phyloP scores from a whole-genome alignment of 2,329 filamentous ascomycete species.

The Remersonia thermophila region DNA sequence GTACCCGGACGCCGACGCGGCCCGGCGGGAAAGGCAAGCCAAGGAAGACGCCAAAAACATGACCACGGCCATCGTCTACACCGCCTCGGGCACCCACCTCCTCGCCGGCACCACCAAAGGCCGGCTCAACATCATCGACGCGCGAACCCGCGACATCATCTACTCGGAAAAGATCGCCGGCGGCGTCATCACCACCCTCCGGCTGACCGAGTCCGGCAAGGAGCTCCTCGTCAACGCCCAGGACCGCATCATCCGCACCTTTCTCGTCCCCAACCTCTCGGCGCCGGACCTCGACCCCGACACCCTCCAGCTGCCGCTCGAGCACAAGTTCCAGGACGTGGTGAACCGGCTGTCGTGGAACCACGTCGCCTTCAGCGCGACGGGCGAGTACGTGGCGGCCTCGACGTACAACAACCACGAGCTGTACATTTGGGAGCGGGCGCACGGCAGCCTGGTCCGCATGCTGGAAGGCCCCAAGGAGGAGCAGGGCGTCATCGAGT shows the following conservation, averaged over 20 bases:
- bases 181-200: constrained; percentile 77
- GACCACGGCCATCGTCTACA: constrained; percentile 87
- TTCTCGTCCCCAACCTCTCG: constrained; percentile 71
- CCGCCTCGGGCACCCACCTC: constrained; percentile 73
- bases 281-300: constrained; percentile 62
- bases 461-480: constrained; percentile 96
- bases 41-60: constrained; percentile 90
- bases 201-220: constrained; percentile 71
- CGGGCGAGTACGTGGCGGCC: constrained; percentile 89
- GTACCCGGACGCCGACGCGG: constrained; percentile 41
- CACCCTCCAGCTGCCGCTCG: constrained; percentile 77
- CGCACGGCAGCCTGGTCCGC: constrained; percentile 84
- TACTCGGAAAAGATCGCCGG: constrained; percentile 82
- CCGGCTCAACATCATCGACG: constrained; percentile 90
- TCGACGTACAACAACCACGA: constrained; percentile 98
- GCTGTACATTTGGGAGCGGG: constrained; percentile 95
- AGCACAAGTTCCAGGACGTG: constrained; percentile 97
- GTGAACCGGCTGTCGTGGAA: constrained; percentile 96
- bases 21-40: constrained; percentile 67
- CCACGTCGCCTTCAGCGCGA: constrained; percentile 87
- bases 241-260: constrained; percentile 87
- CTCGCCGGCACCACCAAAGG: constrained; percentile 90
- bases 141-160: constrained; percentile 65
- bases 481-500: constrained; percentile 92
- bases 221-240: constrained; percentile 87